Evolutionary conservation across 768 basidiomycete species (phyloP), one percentile per base, ranked within the genome.

Genomic region (Tricholomella constricta): DNA sequence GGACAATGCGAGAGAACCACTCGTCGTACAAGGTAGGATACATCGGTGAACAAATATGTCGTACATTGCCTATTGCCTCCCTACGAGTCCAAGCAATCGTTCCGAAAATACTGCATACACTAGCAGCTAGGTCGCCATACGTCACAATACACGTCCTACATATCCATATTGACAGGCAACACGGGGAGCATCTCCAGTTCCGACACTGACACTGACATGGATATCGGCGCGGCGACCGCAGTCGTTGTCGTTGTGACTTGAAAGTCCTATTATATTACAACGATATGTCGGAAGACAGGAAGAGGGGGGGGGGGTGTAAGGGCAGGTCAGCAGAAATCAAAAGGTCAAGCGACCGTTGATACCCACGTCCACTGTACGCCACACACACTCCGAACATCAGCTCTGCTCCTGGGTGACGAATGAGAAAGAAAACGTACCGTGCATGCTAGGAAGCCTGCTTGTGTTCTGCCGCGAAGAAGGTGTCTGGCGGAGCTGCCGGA

Each of bases 381-480:
- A 12, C 38, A 31, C 54, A 37, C 25, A n/a, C n/a, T n/a, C n/a
- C n/a, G n/a, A 40, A 7, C 31, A 42, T 1, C 25, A 17, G 4
- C 27, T 40, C 17, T 6, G 22, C 17, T 32, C 50, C 27, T 44
- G 32, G 36, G 45, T 51, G 29, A n/a, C n/a, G 11, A 22, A 35
- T 12, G 34, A 40, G 50, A 64, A 26, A 32, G 31, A 36, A 48
- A n/a, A 58, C 77, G 37, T 48, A 80, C 80, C 91, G 69, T 94
- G 91, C 75, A 84, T 86, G 69, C 91, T 93, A 9, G 91, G 91
- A 40, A 93, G 74, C 62, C 91, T 77, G 69, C 91, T 93, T 50
- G 90, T 93, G 62, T 93, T 94, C 66, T 90, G 81, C 61, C 88
- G 81, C 57, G 86, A 81, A 9, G 82, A 79, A 27, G 88, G 79